These are phyloP conservation scores for Nakazawaea molendinolei DNA, from an alignment of 805 yeast genomes.

Conservation along the genomic window DNA sequence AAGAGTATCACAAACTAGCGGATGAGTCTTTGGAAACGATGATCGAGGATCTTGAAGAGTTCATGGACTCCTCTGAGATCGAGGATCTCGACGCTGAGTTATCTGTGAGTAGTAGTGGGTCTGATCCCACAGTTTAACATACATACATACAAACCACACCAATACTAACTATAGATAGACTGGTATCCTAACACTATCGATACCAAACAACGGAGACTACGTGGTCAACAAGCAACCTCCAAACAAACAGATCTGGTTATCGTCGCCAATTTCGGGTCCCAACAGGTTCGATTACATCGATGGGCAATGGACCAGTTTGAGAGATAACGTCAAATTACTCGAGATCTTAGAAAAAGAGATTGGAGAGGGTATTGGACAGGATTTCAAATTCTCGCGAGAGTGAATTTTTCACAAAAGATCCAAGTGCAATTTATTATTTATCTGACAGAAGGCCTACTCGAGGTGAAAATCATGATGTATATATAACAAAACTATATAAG, in stretches of 20 bases:
- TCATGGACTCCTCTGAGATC: conserved; percentile 44
- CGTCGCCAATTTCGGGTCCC: conserved; percentile 93
- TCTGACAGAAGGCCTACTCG: too few relatives aligned
- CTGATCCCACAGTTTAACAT: conserved; percentile 1
- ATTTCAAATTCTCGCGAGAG: conserved; percentile 6
- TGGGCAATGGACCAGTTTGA: conserved; percentile 71
- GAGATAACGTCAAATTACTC: conserved; percentile 49
- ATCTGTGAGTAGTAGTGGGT: conserved; percentile 30
- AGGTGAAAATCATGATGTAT: too few relatives aligned
- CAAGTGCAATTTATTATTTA: too few relatives aligned
- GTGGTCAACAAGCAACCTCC: conserved; percentile 98
- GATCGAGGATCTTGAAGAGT: conserved; percentile 57
- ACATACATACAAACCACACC: neutral
- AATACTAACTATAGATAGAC: conserved; percentile 13
- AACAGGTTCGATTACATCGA: conserved; percentile 71
- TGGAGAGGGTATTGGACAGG: conserved; percentile 20
- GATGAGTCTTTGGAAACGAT: conserved; percentile 65
- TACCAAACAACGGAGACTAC: conserved; percentile 75
- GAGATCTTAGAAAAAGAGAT: conserved; percentile 48
- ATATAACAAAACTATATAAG: too few relatives aligned
- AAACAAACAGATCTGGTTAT: conserved; percentile 92
- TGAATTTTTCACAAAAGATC: too few relatives aligned
- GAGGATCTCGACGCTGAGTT: conserved; percentile 65
- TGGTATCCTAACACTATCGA: conserved; percentile 75
- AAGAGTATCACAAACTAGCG: conserved; percentile 58